phyloP scores from a whole-genome alignment of 352 stramenopile species.

The Pythium aristosporum region DNA sequence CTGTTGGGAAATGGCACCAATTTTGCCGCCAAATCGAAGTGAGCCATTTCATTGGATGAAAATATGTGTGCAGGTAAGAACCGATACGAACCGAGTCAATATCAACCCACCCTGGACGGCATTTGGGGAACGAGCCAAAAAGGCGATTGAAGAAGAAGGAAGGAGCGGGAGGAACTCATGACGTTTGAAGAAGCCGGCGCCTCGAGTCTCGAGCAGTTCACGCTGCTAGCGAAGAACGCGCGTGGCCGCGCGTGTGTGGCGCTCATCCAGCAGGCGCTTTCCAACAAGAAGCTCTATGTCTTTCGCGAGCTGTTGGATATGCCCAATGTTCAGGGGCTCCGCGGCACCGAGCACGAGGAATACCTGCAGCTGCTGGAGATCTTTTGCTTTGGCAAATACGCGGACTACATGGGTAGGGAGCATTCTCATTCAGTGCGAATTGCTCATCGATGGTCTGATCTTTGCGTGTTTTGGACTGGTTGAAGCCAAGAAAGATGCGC shows the following conservation, averaged over 20 bases:
- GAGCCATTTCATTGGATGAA: constrained; percentile 9
- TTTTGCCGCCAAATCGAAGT: constrained; percentile 20
- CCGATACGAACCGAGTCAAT: constrained; percentile 18
- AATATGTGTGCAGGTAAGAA: constrained; percentile 2
- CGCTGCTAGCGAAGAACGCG: constrained; percentile 89
- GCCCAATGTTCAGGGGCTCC: constrained; percentile 87
- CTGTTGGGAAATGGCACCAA: not conserved
- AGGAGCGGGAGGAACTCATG: constrained; percentile 44
- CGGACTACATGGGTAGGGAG: constrained; percentile 75
- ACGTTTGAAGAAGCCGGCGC: constrained; percentile 65
- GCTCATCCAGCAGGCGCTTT: constrained; percentile 92
- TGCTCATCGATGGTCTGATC: not conserved
- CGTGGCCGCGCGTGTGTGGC: constrained; percentile 88
- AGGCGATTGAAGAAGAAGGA: constrained; percentile 8
- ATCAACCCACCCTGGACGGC: constrained; percentile 20
- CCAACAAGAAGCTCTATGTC: constrained; percentile 92
- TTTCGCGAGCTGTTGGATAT: constrained; percentile 92
- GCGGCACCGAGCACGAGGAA: constrained; percentile 66
- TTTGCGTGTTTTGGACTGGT: not conserved
- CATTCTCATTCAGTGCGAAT: not conserved
- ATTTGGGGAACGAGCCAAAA: not conserved
- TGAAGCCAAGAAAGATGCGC: constrained; percentile 51
- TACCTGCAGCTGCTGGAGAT: constrained; percentile 86
- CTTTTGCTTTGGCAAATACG: constrained; percentile 89
- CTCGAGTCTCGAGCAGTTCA: constrained; percentile 91